These are phyloP conservation scores for Solanum rostratum DNA, from an alignment of 257 asterid genomes.

Conservation along the genomic window DNA sequence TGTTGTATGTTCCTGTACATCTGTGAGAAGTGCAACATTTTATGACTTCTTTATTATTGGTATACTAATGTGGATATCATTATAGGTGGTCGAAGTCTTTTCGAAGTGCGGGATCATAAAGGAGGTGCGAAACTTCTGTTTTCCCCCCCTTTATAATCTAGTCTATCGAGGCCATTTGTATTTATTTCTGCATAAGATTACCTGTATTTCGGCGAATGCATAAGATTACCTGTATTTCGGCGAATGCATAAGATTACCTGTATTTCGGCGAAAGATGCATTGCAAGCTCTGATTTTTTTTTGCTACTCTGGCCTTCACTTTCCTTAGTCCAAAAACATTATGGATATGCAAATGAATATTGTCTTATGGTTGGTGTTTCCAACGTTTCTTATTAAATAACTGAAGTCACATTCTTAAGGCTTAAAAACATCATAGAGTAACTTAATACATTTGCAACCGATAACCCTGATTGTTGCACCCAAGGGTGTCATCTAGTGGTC, in stretches of 20 bases:
- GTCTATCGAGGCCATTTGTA: not conserved
- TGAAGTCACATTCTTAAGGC: not conserved
- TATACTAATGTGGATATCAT: constrained; percentile 16
- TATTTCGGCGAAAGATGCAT: not conserved
- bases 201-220: not conserved
- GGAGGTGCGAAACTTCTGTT: constrained; percentile 46
- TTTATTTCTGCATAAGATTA: not conserved
- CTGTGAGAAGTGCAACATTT: not conserved
- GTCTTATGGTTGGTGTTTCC: not conserved
- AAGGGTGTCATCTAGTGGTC: not conserved
- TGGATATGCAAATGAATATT: not conserved
- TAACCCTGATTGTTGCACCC: not conserved
- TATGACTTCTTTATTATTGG: not conserved
- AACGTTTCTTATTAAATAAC: not conserved
- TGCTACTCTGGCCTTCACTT: not conserved
- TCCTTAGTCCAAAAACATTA: not conserved
- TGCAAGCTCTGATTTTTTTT: not conserved
- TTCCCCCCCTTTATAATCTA: not conserved
- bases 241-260: not conserved
- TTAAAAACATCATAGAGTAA: not conserved
- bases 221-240: not conserved
- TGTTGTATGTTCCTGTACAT: not conserved
- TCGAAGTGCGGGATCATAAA: constrained; percentile 91
- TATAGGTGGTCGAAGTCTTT: constrained; percentile 84
- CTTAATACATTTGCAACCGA: not conserved